These are phyloP conservation scores for Leptographium galeiforme DNA, from an alignment of 2,329 filamentous ascomycete species.

Conservation along the genomic window DNA sequence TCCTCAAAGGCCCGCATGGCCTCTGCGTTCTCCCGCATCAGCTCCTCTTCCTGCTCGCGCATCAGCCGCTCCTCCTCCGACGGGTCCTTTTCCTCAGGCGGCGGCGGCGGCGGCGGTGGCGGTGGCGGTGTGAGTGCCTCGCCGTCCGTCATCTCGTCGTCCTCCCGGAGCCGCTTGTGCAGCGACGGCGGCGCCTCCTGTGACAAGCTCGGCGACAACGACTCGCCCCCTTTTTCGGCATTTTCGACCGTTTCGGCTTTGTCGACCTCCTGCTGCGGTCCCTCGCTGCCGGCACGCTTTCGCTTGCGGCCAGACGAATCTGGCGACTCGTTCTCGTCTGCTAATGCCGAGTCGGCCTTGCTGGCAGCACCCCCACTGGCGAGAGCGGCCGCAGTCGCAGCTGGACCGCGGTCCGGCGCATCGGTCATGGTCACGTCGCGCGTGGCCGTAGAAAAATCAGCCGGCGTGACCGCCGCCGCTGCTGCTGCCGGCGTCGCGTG, in stretches of 20 bases:
- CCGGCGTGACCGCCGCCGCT: background rate
- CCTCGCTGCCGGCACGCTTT: constrained; percentile 34
- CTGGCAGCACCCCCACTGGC: background rate
- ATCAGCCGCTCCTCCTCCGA: constrained; percentile 31
- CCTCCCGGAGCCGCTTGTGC: constrained; percentile 41
- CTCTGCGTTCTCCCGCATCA: constrained; percentile 41
- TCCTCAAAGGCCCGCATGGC: constrained; percentile 25
- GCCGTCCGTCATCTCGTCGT: constrained; percentile 23
- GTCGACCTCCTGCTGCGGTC: background rate
- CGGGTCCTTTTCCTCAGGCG: constrained; percentile 5
- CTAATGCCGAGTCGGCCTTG: constrained; percentile 5
- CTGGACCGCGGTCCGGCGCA: background rate
- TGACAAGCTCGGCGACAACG: constrained; percentile 29
- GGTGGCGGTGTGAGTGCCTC: constrained; percentile 27
- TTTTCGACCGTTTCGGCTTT: background rate
- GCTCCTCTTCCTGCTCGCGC: constrained; percentile 35
- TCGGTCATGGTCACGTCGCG: background rate
- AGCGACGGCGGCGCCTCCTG: constrained; percentile 43
- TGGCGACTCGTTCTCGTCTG: constrained; percentile 19
- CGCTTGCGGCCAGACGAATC: constrained; percentile 46
- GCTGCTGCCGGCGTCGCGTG: background rate
- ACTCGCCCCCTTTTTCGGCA: background rate
- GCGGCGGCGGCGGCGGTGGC: constrained; percentile 15
- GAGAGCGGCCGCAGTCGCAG: background rate
- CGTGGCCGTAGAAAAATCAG: too few species aligned